Evolutionary conservation across 257 asterid species (phyloP).

Genomic region (Scutellaria baicalensis): DNA sequence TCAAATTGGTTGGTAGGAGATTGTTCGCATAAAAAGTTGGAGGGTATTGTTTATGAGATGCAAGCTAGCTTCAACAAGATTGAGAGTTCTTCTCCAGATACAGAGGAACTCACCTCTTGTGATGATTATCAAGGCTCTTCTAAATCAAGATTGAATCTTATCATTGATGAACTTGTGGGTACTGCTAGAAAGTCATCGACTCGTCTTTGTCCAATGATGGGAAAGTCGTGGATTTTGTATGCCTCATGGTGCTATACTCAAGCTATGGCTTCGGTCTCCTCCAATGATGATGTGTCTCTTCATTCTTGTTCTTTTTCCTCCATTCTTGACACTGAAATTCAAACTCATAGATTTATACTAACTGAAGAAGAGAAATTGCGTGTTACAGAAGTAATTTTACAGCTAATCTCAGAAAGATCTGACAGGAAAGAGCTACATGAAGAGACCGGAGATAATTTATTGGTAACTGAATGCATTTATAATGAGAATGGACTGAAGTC

Average conservation of each 20-base stretch:
- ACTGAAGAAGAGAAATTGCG: constrained; percentile 58
- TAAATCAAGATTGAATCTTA: constrained; percentile 29
- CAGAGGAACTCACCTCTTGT: constrained; percentile 24
- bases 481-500: constrained; percentile 31
- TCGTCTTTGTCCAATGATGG: constrained; percentile 83
- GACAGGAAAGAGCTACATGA: constrained; percentile 32
- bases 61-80: constrained; percentile 42
- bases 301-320: constrained; percentile 60
- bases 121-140: constrained; percentile 32
- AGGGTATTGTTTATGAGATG: constrained; percentile 48
- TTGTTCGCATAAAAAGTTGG: constrained; percentile 34
- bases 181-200: constrained; percentile 65
- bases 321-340: constrained; percentile 57
- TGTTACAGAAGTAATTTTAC: constrained; percentile 46
- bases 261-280: constrained; percentile 57
- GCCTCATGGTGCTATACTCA: constrained; percentile 92
- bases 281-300: constrained; percentile 30
- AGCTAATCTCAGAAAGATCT: constrained; percentile 36
- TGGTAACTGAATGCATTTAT: constrained; percentile 19
- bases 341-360: constrained; percentile 55
- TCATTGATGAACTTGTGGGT: constrained; percentile 74
- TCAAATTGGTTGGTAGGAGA: constrained; percentile 70
- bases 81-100: constrained; percentile 36
- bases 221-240: constrained; percentile 90
- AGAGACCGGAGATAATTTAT: constrained; percentile 29